Base-by-base conservation (phyloP, 768 basidiomycete genomes). In the Lepiota venenata region DNA sequence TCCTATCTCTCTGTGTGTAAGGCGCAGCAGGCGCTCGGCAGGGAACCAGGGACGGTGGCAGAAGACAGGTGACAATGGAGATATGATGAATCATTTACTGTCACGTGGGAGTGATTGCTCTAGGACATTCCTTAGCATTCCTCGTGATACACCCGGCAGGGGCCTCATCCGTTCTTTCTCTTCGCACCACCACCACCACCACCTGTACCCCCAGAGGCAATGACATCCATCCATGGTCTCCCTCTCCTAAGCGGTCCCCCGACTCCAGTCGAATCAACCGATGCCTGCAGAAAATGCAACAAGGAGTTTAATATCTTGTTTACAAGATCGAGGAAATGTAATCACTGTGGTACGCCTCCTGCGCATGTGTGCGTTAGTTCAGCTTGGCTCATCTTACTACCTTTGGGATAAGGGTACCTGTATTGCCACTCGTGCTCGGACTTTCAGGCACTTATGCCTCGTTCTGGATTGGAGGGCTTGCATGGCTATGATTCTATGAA, bases 361-460 rank as follows among this genome's bases (percentile, higher is more conserved):
- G n/a, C n/a, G n/a, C n/a, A n/a, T n/a, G n/a, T n/a, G n/a, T n/a
- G 25, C 63, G 14, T 7, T 57, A 21, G 42, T 35, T 8, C 45
- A 22, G 14, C 6, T 37, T 0, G 37, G 15, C 3, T 15, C 15
- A 16, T 40, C 25, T 35, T 47, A 43, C 37, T 37, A 25, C 21
- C 18, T 20, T 48, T 35, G 16, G 39, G 56, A 22, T 16, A 61
- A 91, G 89, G 89, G 29, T 87, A 82, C 66, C 68, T 72, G 4
- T 91, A 88, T 63, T 92, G 90, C 63, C 75, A 81, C 36, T 81
- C 77, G 40, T 92, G 90, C 66, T 74, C 83, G 1, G 89, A 91
- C 63, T 90, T 79, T 65, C 85, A 85, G 63, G 90, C 87, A 0
- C 74, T 92, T 38, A 82, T 89, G 82, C 89, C 89, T n/a, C 76